A percentile compares a stretch with the other conserved stretches of the same genome.
Conservation (phyloP, 2,329 filamentous ascomycete species). For the Tolypocladium cylindrosporum region DNA sequence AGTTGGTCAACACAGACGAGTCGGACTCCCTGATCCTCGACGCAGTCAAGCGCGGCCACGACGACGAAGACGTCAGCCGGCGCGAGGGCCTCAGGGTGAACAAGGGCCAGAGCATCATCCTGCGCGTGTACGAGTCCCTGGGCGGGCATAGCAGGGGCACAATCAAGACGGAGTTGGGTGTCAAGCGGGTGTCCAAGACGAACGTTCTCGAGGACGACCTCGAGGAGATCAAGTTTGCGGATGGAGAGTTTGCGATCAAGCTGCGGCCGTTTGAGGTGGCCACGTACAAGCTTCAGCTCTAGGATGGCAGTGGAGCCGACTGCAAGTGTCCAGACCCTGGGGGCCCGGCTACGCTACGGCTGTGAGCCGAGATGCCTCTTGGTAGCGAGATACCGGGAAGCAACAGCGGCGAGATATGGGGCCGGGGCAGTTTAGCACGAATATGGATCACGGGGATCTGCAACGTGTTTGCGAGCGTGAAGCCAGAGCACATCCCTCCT, state of each 20-base stretch:
- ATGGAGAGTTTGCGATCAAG: slow-evolving; percentile 47
- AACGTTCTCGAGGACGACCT: slow-evolving; percentile 85
- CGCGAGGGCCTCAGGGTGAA: slow-evolving; percentile 52
- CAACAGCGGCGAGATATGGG: not conserved
- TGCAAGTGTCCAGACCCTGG: slow-evolving; percentile 13
- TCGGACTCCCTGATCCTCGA: slow-evolving; percentile 66
- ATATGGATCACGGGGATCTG: not conserved
- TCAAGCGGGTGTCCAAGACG: slow-evolving; percentile 70
- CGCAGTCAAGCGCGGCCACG: slow-evolving; percentile 85
- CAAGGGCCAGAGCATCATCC: slow-evolving; percentile 67
- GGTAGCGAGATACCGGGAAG: not conserved
- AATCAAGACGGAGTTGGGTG: slow-evolving; percentile 56
- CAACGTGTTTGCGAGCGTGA: not conserved
- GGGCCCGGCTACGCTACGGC: slow-evolving; percentile 9
- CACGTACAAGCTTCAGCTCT: slow-evolving; percentile 58
- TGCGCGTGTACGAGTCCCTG: slow-evolving; percentile 80
- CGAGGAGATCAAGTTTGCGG: slow-evolving; percentile 47
- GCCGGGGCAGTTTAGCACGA: not conserved
- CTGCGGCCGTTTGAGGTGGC: slow-evolving; percentile 79
- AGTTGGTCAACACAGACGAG: slow-evolving; percentile 48
- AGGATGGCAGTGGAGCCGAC: slow-evolving; percentile 17
- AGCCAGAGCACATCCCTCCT: not conserved
- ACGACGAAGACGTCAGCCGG: slow-evolving; percentile 63
- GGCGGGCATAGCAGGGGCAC: slow-evolving; percentile 69
- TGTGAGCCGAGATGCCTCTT: not conserved